A percentile compares a stretch with the other conserved stretches of the same genome.
Conservation (phyloP, 345 rosid species). For the Sisymbrium altissimum region DNA sequence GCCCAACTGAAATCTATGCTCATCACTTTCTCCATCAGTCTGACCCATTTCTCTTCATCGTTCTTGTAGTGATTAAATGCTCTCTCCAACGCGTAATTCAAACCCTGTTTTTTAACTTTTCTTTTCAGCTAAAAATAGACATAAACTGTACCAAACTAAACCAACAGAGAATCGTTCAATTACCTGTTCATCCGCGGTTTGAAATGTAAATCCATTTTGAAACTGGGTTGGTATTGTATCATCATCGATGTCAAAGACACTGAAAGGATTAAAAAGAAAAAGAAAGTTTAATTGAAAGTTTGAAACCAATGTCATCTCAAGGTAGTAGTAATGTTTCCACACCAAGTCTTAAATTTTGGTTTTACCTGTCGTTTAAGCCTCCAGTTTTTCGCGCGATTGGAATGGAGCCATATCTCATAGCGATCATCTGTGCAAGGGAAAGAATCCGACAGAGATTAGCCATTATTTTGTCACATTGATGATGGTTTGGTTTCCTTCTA, state of each 20-base stretch:
- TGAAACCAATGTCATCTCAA: constrained; percentile 5
- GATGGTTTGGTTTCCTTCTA: not conserved
- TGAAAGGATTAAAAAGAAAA: constrained; percentile 23
- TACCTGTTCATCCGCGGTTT: constrained; percentile 80
- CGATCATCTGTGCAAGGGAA: constrained; percentile 67
- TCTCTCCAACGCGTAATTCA: constrained; percentile 65
- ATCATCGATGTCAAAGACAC: constrained; percentile 85
- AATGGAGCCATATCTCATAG: constrained; percentile 88
- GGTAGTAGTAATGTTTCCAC: not conserved
- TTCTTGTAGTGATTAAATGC: constrained; percentile 59
- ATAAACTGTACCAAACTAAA: not conserved
- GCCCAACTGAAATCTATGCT: constrained; percentile 85
- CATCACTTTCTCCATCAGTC: constrained; percentile 76
- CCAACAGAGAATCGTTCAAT: not conserved
- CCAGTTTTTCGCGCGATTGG: constrained; percentile 91
- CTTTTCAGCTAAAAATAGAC: not conserved
- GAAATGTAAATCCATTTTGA: constrained; percentile 74
- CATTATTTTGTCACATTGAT: not conserved
- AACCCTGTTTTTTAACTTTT: constrained; percentile 41
- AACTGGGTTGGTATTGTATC: constrained; percentile 64
- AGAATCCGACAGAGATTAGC: constrained; percentile 2
- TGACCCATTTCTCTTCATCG: constrained; percentile 53
- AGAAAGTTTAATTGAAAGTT: not conserved
- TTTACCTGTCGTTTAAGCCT: constrained; percentile 88
- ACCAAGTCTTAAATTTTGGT: constrained; percentile 4